Evolutionary conservation across 176 grass and related monocot genomes (phyloP).

Genomic region (Neostapfia colusana): DNA sequence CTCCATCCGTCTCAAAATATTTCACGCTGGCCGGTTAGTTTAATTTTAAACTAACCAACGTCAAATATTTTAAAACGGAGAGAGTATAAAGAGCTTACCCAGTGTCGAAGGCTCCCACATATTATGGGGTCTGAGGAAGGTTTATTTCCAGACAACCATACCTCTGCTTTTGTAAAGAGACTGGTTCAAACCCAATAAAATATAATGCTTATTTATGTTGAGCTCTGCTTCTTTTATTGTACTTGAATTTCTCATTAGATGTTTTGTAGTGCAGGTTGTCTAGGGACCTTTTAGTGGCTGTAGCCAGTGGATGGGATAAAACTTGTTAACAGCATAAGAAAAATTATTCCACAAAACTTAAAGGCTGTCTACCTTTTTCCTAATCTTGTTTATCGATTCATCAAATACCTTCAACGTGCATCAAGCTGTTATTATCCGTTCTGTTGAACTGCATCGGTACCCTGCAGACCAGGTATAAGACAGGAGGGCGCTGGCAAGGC

Average conservation of each 20-base stretch:
- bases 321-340: conserved; percentile 74
- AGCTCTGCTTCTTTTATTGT: neutral
- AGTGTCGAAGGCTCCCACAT: too few species aligned
- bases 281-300: conserved; percentile 73
- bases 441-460: conserved; percentile 11
- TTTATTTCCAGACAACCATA: too few species aligned
- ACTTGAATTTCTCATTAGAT: conserved; percentile 35
- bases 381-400: conserved; percentile 4
- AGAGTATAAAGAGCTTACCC: too few species aligned
- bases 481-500: too few species aligned
- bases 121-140: too few species aligned
- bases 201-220: conserved; percentile 26
- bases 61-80: too few species aligned
- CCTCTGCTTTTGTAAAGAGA: too few species aligned
- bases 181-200: too few species aligned
- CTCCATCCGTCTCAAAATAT: too few species aligned
- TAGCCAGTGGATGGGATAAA: conserved; percentile 80
- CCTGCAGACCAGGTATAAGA: too few species aligned
- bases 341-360: conserved; percentile 89
- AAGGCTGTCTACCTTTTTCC: conserved; percentile 58
- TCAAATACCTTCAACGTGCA: conserved; percentile 1
- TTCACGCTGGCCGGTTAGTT: too few species aligned
- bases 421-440: neutral
- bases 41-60: too few species aligned
- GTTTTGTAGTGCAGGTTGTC: conserved; percentile 54